phyloP scores from a whole-genome alignment of 192 early-diverging fungal species.

The Coemansia umbellata region DNA sequence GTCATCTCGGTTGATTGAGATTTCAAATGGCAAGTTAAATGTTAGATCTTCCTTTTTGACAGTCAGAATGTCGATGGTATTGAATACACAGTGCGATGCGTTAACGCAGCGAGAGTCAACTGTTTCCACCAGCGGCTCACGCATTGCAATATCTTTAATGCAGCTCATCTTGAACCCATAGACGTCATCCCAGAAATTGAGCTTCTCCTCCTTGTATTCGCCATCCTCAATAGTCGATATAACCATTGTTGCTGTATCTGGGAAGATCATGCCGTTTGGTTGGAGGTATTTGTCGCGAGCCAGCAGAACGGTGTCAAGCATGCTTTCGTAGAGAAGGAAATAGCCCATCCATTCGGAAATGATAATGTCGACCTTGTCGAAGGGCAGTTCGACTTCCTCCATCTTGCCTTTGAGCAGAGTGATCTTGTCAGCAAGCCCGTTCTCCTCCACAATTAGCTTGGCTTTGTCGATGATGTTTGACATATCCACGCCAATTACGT shows the following conservation, averaged over 20 bases:
- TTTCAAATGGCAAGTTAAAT: constrained; percentile 79
- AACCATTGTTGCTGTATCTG: constrained; percentile 82
- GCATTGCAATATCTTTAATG: constrained; percentile 82
- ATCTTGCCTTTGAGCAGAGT: constrained; percentile 94
- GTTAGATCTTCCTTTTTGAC: constrained; percentile 85
- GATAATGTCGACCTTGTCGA: constrained; percentile 96
- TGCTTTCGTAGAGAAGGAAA: constrained; percentile 95
- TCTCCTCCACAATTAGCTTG: constrained; percentile 88
- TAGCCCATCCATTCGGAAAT: constrained; percentile 99
- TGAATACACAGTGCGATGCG: constrained; percentile 73
- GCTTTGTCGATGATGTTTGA: constrained; percentile 97
- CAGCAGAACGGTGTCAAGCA: constrained; percentile 98
- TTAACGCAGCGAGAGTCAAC: constrained; percentile 84
- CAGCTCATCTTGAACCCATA: constrained; percentile 96
- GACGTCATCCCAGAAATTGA: constrained; percentile 92
- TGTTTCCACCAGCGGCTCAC: constrained; percentile 93
- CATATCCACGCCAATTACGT: constrained; percentile 96
- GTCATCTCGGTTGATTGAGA: constrained; percentile 74
- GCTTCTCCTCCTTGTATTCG: constrained; percentile 89
- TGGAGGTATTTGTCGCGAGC: constrained; percentile 90
- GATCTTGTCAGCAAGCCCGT: constrained; percentile 84
- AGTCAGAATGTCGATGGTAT: constrained; percentile 69
- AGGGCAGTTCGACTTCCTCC: constrained; percentile 93
- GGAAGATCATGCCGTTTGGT: constrained; percentile 90
- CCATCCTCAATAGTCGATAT: constrained; percentile 91